phyloP scores from a whole-genome alignment of 768 basidiomycete species.

The Lactarius vividus region DNA sequence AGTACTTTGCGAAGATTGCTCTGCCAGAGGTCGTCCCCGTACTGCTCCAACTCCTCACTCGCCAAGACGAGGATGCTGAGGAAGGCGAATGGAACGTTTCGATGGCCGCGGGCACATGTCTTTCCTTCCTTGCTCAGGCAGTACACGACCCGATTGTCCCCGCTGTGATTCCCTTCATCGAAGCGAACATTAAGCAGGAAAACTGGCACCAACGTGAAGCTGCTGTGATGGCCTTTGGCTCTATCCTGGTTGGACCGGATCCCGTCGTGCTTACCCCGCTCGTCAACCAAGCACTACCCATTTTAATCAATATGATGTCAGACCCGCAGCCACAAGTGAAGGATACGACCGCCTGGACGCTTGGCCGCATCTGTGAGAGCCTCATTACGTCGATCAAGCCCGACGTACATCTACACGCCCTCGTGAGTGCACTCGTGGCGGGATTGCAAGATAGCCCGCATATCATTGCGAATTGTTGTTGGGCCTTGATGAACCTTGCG shows the following conservation, averaged over 20 bases:
- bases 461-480: slow-evolving; percentile 91
- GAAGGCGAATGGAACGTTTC: slow-evolving; percentile 99
- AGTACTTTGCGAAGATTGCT: slow-evolving; percentile 91
- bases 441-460: slow-evolving; percentile 80
- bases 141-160: slow-evolving; percentile 90
- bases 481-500: slow-evolving; percentile 93
- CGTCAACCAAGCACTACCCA: slow-evolving; percentile 89
- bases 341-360: slow-evolving; percentile 97
- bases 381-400: slow-evolving; percentile 84
- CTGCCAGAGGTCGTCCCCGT: slow-evolving; percentile 94
- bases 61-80: slow-evolving; percentile 94
- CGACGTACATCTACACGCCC: slow-evolving; percentile 79
- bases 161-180: slow-evolving; percentile 96
- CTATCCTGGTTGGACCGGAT: slow-evolving; percentile 95
- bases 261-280: slow-evolving; percentile 83
- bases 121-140: slow-evolving; percentile 83
- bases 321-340: slow-evolving; percentile 85
- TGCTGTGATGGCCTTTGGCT: slow-evolving; percentile 97
- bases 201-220: slow-evolving; percentile 98
- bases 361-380: slow-evolving; percentile 91
- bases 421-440: slow-evolving; percentile 78
- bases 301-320: slow-evolving; percentile 93
- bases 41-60: slow-evolving; percentile 80
- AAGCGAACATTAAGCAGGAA: slow-evolving; percentile 85
- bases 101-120: slow-evolving; percentile 94